A percentile compares a stretch with the other conserved stretches of the same genome.
phyloP scores from a whole-genome alignment of 176 grass and related monocot species.

The Bonia amplexicaulis region DNA sequence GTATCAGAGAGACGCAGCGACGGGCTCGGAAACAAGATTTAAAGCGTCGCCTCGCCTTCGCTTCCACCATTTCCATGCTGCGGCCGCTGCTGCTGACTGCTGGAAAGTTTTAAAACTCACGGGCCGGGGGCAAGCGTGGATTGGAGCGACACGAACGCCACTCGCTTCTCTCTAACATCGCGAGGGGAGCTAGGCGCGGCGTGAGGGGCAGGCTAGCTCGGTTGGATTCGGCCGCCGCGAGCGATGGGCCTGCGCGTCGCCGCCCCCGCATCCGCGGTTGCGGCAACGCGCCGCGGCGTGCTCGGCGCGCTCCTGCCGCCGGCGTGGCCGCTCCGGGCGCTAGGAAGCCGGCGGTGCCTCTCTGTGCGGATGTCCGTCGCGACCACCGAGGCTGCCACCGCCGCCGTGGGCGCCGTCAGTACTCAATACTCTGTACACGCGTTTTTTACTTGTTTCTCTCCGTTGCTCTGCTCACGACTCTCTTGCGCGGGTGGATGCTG shows the following conservation, averaged over 20 bases:
- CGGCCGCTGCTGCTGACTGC: not conserved
- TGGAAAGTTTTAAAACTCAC: constrained; percentile 21
- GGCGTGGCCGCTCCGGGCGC: not conserved
- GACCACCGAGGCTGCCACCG: constrained; percentile 40
- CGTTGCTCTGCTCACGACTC: not conserved
- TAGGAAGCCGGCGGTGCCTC: not conserved
- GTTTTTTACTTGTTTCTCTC: not conserved
- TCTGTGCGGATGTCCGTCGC: constrained; percentile 51
- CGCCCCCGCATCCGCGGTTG: constrained; percentile 25
- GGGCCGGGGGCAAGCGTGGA: not conserved
- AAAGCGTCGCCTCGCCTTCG: not conserved
- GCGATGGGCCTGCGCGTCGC: constrained; percentile 40
- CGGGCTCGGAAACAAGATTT: no score
- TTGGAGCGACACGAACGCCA: not conserved
- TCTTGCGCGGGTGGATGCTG: not conserved
- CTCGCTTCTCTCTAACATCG: not conserved
- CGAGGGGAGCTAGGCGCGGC: not conserved
- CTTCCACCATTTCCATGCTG: not conserved
- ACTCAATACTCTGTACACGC: no score
- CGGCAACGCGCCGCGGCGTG: constrained; percentile 2
- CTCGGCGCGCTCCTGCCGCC: not conserved
- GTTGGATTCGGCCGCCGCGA: not conserved
- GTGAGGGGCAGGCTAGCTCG: not conserved
- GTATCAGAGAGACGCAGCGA: not conserved
- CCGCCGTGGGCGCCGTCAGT: constrained; percentile 34